Evolutionary conservation across 2,329 filamentous ascomycete species (phyloP).

Genomic region (Verticillium albo-atrum): DNA sequence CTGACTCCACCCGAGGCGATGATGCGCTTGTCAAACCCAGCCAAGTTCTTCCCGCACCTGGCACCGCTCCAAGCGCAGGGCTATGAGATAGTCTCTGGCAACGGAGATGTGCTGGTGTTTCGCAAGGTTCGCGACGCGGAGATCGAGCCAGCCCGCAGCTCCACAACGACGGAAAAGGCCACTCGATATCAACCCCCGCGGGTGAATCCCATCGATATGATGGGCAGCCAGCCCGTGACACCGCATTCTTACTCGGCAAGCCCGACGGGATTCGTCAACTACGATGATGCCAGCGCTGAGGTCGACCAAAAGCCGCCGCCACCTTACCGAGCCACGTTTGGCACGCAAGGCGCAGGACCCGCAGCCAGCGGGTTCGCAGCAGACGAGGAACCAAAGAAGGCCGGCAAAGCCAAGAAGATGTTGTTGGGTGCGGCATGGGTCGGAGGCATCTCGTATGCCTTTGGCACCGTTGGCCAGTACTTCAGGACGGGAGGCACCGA

Average conservation of each 20-base stretch:
- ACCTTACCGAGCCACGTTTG: constrained; percentile 28
- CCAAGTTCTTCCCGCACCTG: constrained; percentile 63
- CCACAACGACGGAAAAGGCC: constrained; percentile 6
- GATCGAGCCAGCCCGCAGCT: not conserved
- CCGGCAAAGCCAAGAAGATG: constrained; percentile 40
- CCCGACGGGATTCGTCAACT: constrained; percentile 62
- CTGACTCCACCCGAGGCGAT: constrained; percentile 58
- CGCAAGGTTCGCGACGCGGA: constrained; percentile 47
- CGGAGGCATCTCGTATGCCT: constrained; percentile 51
- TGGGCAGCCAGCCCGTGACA: constrained; percentile 32
- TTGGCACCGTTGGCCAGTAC: constrained; percentile 55
- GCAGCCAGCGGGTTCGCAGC: constrained; percentile 22
- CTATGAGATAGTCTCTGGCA: constrained; percentile 63
- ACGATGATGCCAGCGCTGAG: constrained; percentile 28
- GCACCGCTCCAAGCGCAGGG: constrained; percentile 53
- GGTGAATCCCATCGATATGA: constrained; percentile 58
- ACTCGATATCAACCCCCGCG: constrained; percentile 10
- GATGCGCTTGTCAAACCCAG: constrained; percentile 55
- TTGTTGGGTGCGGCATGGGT: constrained; percentile 50
- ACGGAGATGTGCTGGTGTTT: constrained; percentile 61
- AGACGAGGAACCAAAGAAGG: constrained; percentile 36
- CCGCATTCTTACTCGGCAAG: constrained; percentile 54
- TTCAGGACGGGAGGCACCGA: constrained; percentile 44
- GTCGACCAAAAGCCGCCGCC: constrained; percentile 23
- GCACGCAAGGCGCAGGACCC: constrained; percentile 21